phyloP scores from a whole-genome alignment of 768 basidiomycete genomes.

The Daedaleopsis sinensis region DNA sequence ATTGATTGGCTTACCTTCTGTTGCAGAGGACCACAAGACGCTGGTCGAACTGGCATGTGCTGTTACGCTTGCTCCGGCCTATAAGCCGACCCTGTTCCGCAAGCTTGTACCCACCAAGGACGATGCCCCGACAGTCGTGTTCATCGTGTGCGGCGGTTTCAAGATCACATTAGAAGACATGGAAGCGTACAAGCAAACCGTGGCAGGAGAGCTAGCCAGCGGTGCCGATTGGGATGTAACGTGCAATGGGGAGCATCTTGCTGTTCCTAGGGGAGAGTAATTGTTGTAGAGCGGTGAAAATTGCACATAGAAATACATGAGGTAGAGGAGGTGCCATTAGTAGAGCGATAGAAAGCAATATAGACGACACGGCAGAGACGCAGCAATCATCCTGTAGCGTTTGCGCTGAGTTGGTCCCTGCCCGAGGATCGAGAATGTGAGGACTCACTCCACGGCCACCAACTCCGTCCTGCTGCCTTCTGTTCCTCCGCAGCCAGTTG shows the following conservation, averaged over 20 bases:
- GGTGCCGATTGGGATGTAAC: slow-evolving; percentile 30
- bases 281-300: not conserved
- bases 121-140: slow-evolving; percentile 47
- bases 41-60: slow-evolving; percentile 77
- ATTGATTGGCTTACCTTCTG: not conserved
- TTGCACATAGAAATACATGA: not conserved
- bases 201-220: slow-evolving; percentile 38
- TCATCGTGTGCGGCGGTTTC: slow-evolving; percentile 73
- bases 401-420: too few relatives aligned
- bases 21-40: slow-evolving; percentile 72
- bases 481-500: slow-evolving; percentile 5
- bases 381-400: too few relatives aligned
- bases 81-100: slow-evolving; percentile 57
- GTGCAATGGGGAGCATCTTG: slow-evolving; percentile 17
- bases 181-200: slow-evolving; percentile 45
- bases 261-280: not conserved
- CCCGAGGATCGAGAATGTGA: not conserved
- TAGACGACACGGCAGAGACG: not conserved
- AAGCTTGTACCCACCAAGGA: slow-evolving; percentile 42
- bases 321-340: not conserved
- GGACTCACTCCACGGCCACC: slow-evolving; percentile 4
- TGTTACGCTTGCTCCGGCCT: slow-evolving; percentile 68
- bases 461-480: not conserved
- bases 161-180: slow-evolving; percentile 63
- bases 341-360: slow-evolving; percentile 7